These are phyloP conservation scores for Vaccinium darrowii DNA, from an alignment of 148 eudicot genomes.

Conservation along the genomic window DNA sequence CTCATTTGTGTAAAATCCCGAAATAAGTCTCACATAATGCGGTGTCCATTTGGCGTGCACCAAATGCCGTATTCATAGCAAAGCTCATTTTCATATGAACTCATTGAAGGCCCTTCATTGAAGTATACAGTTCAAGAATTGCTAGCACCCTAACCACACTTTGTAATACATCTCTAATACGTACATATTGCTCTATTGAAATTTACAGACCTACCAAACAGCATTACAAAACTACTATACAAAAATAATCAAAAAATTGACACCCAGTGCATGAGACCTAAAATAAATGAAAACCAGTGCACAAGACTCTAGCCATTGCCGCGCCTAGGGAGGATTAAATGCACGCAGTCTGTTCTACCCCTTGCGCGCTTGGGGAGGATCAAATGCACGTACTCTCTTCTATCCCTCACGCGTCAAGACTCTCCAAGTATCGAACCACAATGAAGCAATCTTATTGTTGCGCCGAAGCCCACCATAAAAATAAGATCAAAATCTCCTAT, in stretches of 20 bases:
- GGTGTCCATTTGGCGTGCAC: no score
- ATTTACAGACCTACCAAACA: slow-evolving; percentile 2
- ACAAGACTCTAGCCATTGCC: no score
- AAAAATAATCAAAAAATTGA: background rate
- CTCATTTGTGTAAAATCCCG: no score
- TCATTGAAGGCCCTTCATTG: background rate
- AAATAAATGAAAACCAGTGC: no score
- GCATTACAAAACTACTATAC: background rate
- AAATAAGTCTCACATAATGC: no score
- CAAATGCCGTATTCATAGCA: no score
- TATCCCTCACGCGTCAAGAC: background rate
- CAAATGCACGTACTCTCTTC: background rate
- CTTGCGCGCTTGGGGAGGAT: background rate
- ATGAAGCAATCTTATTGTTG: background rate
- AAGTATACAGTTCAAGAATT: background rate
- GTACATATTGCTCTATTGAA: background rate
- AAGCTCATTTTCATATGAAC: background rate
- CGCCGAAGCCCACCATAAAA: background rate
- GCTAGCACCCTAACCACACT: background rate
- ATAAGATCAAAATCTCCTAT: slow-evolving; percentile 4
- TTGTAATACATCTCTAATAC: background rate
- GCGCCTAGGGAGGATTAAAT: background rate
- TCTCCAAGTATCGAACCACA: background rate
- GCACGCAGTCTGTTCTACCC: no score
- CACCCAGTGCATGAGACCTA: background rate